Evolutionary conservation across 2,329 filamentous ascomycete genomes (phyloP), one percentile per base, ranked within the genome.

Genomic region (Fusarium continuum): DNA sequence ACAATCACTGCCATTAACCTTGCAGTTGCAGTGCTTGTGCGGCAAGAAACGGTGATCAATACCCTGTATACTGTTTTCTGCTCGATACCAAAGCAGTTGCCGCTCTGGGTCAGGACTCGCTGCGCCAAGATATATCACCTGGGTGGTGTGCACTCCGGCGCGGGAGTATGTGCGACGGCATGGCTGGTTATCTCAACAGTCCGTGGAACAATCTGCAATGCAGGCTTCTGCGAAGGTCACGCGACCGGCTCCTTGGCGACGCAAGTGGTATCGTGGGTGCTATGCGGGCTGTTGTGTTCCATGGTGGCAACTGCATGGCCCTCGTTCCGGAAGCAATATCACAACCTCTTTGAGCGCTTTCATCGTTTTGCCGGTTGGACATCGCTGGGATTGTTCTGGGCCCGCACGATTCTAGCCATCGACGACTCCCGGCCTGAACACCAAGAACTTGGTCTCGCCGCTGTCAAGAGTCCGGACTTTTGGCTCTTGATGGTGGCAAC

Each of bases 361-460:
- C 91, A 93, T 75, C 88, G 90, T 41, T 92, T 90, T 73, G 83
- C 83, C 6, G 90, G 89, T n/a, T 93, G 90, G 90, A 79, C 82
- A 10, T 80, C 85, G 9, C 78, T 92, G 6, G 79, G 76, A 2
- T 76, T 92, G 26, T 88, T 93, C 71, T 90, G 90, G 84, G 81
- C 73, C 1, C 84, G 90, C 56, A 81, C 84, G 8, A 71, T 91
- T 35, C 75, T 91, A 9, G 76, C 85, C 28, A 76, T 81, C n/a
- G 75, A 82, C 45, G 77, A 80, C 28, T 73, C 79, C 31, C 73
- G 77, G n/a, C 71, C 76, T 16, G 66, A 68, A 13, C 72, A 55
- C 5, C 48, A 65, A 17, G 64, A 73, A 8, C 72, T 81, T 14
- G 79, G 79, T 16, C 54, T 61, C 8, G 74, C 76, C 3, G 69